phyloP scores from a whole-genome alignment of 257 asterid genomes.

The Solanum piurae region DNA sequence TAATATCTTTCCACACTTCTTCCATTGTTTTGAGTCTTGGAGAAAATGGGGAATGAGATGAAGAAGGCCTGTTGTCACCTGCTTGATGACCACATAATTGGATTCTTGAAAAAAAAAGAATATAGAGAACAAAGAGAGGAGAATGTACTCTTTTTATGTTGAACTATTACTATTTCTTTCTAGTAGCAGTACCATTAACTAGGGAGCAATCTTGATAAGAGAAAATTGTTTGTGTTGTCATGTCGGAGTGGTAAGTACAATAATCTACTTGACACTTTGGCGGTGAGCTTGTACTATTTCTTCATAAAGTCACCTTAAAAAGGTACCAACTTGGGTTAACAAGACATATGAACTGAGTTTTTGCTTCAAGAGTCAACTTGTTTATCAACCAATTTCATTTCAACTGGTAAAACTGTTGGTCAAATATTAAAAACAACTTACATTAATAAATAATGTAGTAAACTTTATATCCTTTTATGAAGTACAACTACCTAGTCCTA shows the following conservation, averaged over 20 bases:
- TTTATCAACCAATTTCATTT: not conserved
- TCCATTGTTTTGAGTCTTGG: slow-evolving; percentile 39
- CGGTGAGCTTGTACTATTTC: not conserved
- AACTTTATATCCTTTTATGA: too few species aligned
- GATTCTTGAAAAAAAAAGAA: not conserved
- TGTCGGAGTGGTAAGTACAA: not conserved
- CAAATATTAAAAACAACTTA: too few species aligned
- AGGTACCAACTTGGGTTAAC: not conserved
- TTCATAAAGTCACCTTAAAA: not conserved
- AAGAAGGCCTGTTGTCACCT: not conserved
- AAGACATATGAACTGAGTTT: not conserved
- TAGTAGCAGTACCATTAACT: not conserved
- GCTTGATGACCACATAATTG: not conserved
- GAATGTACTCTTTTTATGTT: not conserved
- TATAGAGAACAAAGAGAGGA: not conserved
- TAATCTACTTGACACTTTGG: not conserved
- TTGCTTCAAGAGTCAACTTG: not conserved
- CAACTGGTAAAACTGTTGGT: too few species aligned
- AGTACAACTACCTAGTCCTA: too few species aligned
- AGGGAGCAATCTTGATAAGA: not conserved
- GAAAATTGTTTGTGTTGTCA: not conserved
- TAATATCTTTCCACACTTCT: slow-evolving; percentile 66
- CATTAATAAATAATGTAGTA: too few species aligned
- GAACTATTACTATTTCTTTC: not conserved
- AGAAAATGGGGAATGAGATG: not conserved